Percentiles rank a stretch among this genome's conserved stretches.
Evolutionary conservation across 192 early-diverging fungal genomes (phyloP).

Genomic region (Coemansia umbellata): DNA sequence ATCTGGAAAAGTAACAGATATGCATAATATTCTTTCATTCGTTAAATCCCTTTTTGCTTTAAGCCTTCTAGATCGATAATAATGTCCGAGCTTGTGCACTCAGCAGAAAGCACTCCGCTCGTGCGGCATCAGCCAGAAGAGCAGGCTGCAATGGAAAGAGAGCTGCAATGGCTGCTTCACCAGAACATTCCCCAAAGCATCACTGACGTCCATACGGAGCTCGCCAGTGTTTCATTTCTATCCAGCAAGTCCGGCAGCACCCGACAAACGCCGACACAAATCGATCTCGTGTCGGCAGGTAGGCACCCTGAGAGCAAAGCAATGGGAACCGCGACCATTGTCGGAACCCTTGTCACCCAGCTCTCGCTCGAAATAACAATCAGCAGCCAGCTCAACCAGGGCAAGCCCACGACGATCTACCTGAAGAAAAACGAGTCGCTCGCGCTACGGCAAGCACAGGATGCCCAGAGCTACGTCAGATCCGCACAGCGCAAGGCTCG

Average conservation of each 20-base stretch:
- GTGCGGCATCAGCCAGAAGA: too few relatives aligned
- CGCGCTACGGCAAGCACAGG: slow-evolving; percentile 25
- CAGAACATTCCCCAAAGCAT: slow-evolving; percentile 38
- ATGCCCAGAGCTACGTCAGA: slow-evolving; percentile 25
- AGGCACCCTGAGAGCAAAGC: background rate
- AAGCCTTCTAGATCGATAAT: too few relatives aligned
- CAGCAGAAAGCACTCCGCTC: too few relatives aligned
- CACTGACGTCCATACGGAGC: background rate
- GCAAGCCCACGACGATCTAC: slow-evolving; percentile 15
- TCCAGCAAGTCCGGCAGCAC: background rate
- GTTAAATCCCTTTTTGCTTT: too few relatives aligned
- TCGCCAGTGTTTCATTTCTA: slow-evolving; percentile 16
- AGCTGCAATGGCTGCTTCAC: slow-evolving; percentile 32
- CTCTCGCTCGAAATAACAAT: slow-evolving; percentile 20
- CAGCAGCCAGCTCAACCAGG: slow-evolving; percentile 13
- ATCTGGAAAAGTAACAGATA: too few relatives aligned
- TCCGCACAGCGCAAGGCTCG: slow-evolving; percentile 13
- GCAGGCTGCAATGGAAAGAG: slow-evolving; percentile 1
- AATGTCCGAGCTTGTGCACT: too few relatives aligned
- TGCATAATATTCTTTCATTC: too few relatives aligned
- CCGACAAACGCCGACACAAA: background rate
- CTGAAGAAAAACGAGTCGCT: slow-evolving; percentile 36
- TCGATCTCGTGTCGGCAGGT: background rate
- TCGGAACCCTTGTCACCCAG: slow-evolving; percentile 24
- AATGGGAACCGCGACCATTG: slow-evolving; percentile 25